phyloP scores from a whole-genome alignment of 208 protist genomes.

The Acanthamoeba culbertsoni region DNA sequence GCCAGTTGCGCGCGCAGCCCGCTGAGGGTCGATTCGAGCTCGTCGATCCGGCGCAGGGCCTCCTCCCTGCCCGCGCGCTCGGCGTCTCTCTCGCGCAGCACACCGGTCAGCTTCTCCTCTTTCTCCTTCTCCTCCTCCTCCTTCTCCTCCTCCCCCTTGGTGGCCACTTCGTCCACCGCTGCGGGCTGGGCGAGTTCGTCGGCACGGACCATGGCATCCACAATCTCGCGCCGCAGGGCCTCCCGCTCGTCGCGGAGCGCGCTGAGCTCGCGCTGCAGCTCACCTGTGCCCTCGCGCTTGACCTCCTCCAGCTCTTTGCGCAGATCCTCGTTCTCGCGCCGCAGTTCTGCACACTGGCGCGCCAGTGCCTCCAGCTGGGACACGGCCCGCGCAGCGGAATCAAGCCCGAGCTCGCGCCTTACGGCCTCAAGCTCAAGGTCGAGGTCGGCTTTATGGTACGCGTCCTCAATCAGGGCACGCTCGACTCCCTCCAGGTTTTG shows the following conservation, averaged over 20 bases:
- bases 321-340: not conserved
- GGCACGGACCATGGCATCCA: not conserved
- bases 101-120: not conserved
- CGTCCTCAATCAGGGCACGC: not conserved
- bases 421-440: not conserved
- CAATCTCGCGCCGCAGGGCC: not conserved
- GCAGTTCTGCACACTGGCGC: not conserved
- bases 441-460: not conserved
- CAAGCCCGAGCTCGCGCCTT: not conserved
- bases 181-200: not conserved
- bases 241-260: not conserved
- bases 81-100: not conserved
- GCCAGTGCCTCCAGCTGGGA: too few species aligned
- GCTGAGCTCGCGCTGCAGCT: not conserved
- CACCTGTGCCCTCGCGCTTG: not conserved
- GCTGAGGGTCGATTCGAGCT: too few species aligned
- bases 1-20: not conserved
- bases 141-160: not conserved
- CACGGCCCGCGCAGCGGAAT: too few species aligned
- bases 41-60: not conserved
- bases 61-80: not conserved
- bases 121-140: not conserved
- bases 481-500: not conserved
- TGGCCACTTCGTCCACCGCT: too few species aligned
- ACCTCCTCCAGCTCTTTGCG: not conserved